Conservation (phyloP, 805 yeast genomes). For the Priceomyces medius region DNA sequence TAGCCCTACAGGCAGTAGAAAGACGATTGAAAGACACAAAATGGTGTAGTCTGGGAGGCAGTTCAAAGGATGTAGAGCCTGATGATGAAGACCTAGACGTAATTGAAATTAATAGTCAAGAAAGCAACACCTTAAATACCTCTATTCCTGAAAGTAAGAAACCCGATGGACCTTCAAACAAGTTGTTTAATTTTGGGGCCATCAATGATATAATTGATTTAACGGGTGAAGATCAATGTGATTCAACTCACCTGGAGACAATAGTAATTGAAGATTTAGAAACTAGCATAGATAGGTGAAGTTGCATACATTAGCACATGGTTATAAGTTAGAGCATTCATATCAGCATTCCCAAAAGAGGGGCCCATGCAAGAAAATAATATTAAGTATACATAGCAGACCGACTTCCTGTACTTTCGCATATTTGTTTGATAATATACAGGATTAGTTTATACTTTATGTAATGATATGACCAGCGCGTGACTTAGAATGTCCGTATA, state of each 20-base stretch:
- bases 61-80: slow-evolving; percentile 34
- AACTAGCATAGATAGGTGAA: no score
- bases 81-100: slow-evolving; percentile 45
- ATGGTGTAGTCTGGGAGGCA: slow-evolving; percentile 38
- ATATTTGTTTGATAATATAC: not conserved
- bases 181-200: not conserved
- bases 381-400: no score
- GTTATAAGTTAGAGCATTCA: no score
- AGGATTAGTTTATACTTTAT: not conserved
- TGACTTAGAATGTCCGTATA: slow-evolving; percentile 1
- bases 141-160: not conserved
- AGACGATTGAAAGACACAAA: slow-evolving; percentile 53
- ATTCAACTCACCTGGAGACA: not conserved
- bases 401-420: no score
- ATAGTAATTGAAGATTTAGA: not conserved
- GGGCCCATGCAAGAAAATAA: no score
- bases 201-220: not conserved
- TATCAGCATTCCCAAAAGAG: no score
- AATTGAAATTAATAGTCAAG: slow-evolving; percentile 18
- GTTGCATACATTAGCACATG: no score
- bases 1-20: slow-evolving; percentile 62
- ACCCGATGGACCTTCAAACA: not conserved
- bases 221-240: not conserved
- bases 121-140: not conserved
- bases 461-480: slow-evolving; percentile 3